phyloP scores from a whole-genome alignment of 139 green algal genomes.

The Coelastrella sp. region DNA sequence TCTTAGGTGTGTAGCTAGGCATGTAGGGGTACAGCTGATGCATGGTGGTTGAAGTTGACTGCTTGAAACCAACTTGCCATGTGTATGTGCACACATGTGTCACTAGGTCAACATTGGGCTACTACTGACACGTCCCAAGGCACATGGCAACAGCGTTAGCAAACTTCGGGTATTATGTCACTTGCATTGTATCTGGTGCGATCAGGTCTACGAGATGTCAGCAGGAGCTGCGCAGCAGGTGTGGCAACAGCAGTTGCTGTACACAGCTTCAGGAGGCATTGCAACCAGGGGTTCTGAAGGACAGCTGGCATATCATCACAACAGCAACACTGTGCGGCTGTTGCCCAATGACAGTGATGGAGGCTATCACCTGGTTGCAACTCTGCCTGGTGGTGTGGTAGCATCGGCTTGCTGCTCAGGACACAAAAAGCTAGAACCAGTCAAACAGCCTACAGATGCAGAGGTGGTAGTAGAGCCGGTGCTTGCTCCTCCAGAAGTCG shows the following conservation, averaged over 20 bases:
- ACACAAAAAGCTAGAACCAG: neutral
- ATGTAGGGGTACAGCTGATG: too few species aligned
- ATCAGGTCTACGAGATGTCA: constrained; percentile 41
- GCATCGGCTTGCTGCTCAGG: neutral
- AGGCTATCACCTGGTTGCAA: neutral
- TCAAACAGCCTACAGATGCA: neutral
- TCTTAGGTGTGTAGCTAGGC: too few species aligned
- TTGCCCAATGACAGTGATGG: neutral
- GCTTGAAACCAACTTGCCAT: neutral
- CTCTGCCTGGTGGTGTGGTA: neutral
- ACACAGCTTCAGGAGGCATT: constrained; percentile 28
- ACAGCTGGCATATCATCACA: constrained; percentile 7
- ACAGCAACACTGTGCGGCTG: neutral
- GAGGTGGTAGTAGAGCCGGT: neutral
- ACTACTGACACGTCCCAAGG: too few species aligned
- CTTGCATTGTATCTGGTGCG: neutral
- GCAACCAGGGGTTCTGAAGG: neutral
- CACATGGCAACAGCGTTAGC: too few species aligned
- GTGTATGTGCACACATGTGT: too few species aligned
- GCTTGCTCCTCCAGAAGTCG: neutral
- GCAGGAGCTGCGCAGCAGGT: constrained; percentile 11
- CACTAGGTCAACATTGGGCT: too few species aligned
- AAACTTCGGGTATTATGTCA: too few species aligned
- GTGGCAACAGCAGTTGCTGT: constrained; percentile 42
- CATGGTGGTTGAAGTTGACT: neutral